Conservation (phyloP, 164 flowering plant genomes). For the Magnolia sinica region DNA sequence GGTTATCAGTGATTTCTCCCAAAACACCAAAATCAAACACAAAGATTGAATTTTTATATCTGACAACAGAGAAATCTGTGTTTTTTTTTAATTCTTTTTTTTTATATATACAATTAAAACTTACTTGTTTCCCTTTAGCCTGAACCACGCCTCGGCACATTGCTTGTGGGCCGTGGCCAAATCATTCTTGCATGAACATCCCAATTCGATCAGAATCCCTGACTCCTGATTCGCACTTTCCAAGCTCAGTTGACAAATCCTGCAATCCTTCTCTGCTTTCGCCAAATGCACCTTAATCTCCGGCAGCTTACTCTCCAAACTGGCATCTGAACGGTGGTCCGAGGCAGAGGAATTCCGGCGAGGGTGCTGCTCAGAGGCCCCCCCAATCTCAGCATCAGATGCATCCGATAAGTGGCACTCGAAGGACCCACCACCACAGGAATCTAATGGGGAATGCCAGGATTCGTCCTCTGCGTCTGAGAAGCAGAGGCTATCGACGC, state of each 20-base stretch:
- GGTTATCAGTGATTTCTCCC: background rate
- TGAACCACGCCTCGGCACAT: constrained; percentile 97
- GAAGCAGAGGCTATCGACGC: constrained; percentile 15
- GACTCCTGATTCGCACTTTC: constrained; percentile 48
- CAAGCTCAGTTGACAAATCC: constrained; percentile 85
- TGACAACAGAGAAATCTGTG: background rate
- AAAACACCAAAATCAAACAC: background rate
- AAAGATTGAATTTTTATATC: background rate
- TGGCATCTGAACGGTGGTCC: constrained; percentile 37
- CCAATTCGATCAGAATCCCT: constrained; percentile 73
- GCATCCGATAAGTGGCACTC: constrained; percentile 35
- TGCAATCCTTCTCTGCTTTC: constrained; percentile 66
- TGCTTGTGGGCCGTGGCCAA: constrained; percentile 83
- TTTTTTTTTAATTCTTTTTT: background rate
- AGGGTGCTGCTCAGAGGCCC: constrained; percentile 8
- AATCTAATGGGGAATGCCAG: constrained; percentile 31
- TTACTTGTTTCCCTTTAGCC: constrained; percentile 86
- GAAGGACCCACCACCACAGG: constrained; percentile 43
- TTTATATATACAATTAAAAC: constrained; percentile 10
- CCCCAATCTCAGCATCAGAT: constrained; percentile 41
- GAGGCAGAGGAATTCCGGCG: constrained; percentile 44
- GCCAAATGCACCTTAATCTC: constrained; percentile 52
- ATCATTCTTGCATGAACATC: constrained; percentile 87
- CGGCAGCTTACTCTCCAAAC: constrained; percentile 25
- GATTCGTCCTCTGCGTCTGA: constrained; percentile 39